These are phyloP conservation scores for Silene latifolia DNA, from an alignment of 148 eudicot species.

Conservation along the genomic window DNA sequence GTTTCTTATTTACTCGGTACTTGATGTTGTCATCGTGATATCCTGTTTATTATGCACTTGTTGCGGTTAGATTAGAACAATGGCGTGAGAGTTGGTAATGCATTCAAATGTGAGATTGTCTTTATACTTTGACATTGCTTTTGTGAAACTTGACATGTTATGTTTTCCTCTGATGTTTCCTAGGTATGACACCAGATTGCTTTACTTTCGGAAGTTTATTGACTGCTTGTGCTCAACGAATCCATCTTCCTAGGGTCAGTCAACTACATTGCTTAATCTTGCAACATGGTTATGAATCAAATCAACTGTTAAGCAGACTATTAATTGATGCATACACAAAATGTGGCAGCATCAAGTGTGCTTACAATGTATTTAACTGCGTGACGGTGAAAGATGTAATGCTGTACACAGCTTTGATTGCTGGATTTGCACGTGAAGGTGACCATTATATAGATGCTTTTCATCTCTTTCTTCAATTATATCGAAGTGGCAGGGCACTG, in stretches of 20 bases:
- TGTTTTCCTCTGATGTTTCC: background rate
- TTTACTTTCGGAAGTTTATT: slow-evolving; percentile 39
- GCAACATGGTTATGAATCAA: slow-evolving; percentile 32
- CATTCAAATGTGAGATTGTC: background rate
- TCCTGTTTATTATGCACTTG: background rate
- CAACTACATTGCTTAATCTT: slow-evolving; percentile 30
- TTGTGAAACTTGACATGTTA: slow-evolving; percentile 10
- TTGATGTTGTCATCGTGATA: too few species aligned
- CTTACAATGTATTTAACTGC: slow-evolving; percentile 26
- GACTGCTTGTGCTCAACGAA: slow-evolving; percentile 22
- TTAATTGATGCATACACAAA: slow-evolving; percentile 40
- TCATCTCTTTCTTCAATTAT: slow-evolving; percentile 30
- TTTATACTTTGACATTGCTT: background rate
- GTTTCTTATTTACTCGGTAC: too few species aligned
- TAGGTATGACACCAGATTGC: slow-evolving; percentile 40
- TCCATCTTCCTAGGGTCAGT: slow-evolving; percentile 12
- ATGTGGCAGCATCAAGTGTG: slow-evolving; percentile 34
- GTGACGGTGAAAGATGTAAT: slow-evolving; percentile 26
- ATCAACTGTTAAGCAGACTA: slow-evolving; percentile 24
- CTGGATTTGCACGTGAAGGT: slow-evolving; percentile 30
- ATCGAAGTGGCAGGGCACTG: slow-evolving; percentile 23
- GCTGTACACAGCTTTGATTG: slow-evolving; percentile 34
- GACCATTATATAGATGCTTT: slow-evolving; percentile 28
- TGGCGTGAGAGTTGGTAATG: background rate
- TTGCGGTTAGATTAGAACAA: background rate